A percentile compares a stretch with the other conserved stretches of the same genome.
Conservation (phyloP, 345 rosid genomes). For the Brassica cretica region DNA sequence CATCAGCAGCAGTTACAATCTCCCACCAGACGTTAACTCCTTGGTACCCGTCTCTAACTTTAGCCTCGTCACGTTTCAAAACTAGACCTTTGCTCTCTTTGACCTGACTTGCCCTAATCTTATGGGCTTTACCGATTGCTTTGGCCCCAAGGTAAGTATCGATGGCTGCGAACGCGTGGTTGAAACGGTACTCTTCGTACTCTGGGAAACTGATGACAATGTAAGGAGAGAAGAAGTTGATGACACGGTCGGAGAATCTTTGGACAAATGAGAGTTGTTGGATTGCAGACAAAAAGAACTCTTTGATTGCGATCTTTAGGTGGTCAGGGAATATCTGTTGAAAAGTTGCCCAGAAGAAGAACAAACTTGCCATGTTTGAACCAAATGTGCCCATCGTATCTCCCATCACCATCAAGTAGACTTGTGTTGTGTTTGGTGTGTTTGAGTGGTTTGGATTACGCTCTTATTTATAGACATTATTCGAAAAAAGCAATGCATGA, state of each 20-base stretch:
- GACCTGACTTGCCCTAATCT: slow-evolving; percentile 45
- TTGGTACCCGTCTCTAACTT: slow-evolving; percentile 38
- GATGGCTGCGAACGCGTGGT: slow-evolving; percentile 48
- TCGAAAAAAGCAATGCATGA: not conserved
- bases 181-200: slow-evolving; percentile 47
- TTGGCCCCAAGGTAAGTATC: slow-evolving; percentile 50
- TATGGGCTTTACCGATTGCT: slow-evolving; percentile 43
- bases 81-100: slow-evolving; percentile 37
- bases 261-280: slow-evolving; percentile 31
- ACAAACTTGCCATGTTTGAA: slow-evolving; percentile 39
- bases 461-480: not conserved
- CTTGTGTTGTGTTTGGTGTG: not conserved
- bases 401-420: slow-evolving; percentile 5
- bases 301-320: not conserved
- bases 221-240: slow-evolving; percentile 43
- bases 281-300: slow-evolving; percentile 19
- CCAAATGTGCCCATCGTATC: slow-evolving; percentile 17
- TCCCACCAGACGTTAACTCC: slow-evolving; percentile 55
- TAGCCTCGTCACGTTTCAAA: slow-evolving; percentile 19
- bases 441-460: too few species aligned
- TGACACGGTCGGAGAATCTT: slow-evolving; percentile 35
- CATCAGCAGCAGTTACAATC: slow-evolving; percentile 36
- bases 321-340: slow-evolving; percentile 50
- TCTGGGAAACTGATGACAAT: slow-evolving; percentile 53
- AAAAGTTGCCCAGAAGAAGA: slow-evolving; percentile 52